Conservation (phyloP, 768 basidiomycete genomes). For the Boletus sensibilis region DNA sequence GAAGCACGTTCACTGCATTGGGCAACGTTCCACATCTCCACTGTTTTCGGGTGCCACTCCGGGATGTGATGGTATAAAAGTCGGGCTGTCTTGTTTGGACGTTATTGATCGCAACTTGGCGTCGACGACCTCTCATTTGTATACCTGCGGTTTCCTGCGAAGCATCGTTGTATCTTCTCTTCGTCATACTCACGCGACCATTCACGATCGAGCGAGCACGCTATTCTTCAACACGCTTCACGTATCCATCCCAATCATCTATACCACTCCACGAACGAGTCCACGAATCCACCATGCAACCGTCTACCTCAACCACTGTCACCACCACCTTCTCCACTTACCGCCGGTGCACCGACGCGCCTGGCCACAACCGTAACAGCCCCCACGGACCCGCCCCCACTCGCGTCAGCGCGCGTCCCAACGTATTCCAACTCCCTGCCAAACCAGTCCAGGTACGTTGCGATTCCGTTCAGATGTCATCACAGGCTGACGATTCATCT, state of each 20-base stretch:
- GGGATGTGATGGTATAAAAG: slow-evolving; percentile 7
- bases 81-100: not conserved
- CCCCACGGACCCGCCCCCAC: not conserved
- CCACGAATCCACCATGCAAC: not conserved
- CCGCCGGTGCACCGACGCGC: not conserved
- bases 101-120: not conserved
- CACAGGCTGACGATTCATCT: not conserved
- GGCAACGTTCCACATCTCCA: not conserved
- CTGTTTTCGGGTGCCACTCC: slow-evolving; percentile 3
- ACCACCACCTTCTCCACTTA: not conserved
- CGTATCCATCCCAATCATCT: not conserved
- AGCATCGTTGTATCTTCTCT: not conserved
- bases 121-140: not conserved
- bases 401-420: not conserved
- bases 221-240: slow-evolving; percentile 1
- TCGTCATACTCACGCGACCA: not conserved
- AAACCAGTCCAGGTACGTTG: slow-evolving; percentile 1
- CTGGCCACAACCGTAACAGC: not conserved
- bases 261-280: not conserved
- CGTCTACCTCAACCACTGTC: not conserved
- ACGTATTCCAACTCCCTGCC: not conserved
- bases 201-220: not conserved
- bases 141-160: not conserved
- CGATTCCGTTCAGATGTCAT: not conserved
- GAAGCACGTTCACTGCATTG: slow-evolving; percentile 1